Base-by-base conservation (phyloP, 2,329 filamentous ascomycete species). In the Colletotrichum liaoningense region DNA sequence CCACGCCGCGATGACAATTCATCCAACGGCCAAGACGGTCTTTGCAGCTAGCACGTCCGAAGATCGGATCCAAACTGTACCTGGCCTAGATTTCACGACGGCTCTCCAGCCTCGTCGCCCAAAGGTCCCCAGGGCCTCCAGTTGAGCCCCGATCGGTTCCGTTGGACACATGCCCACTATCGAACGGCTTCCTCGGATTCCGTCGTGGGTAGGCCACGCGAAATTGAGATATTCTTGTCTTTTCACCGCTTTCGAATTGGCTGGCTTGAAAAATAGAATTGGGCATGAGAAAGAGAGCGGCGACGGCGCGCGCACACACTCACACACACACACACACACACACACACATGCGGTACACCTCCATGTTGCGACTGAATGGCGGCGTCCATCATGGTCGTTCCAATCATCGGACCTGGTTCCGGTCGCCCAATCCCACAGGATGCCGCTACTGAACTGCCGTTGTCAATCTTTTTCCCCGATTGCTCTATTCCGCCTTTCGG, bases 1-100 rank as follows among this genome's bases (percentile, higher is more conserved):
- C 67, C 28, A 63, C 64, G 64, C 57, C 57, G 52, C 22, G 16
- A 52, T 63, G 69, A 54, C 57, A 63, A 42, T 68, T 58, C 49
- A 68, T 52, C 57, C 64, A 63, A 63, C 64, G 69, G 64, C 38
- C 49, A 16, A 63, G 35, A 42, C 49, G 33, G 58, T 52, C 57
- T 68, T 58, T 68, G 52, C 54, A 49, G 26, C 52, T 57, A 62
- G 49, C 60, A 62, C 28, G 28, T 28, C 30, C 14, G 35, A 58
- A 35, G 35, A n/a, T 38, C 52, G 11, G 55, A 26, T 22, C 69
- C 57, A 68, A 63, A 28, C 57, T 30, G 42, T 16, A n/a, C n/a
- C 30, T 28, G 49, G 69, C 55, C 30, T 72, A 63, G 24, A 63
- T 42, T 59, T 55, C 24, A 24, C 38, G 58, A 63, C 65, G 38